Evolutionary conservation across 2,329 filamentous ascomycete genomes (phyloP).

Genomic region (Sarocladium brachiariae): DNA sequence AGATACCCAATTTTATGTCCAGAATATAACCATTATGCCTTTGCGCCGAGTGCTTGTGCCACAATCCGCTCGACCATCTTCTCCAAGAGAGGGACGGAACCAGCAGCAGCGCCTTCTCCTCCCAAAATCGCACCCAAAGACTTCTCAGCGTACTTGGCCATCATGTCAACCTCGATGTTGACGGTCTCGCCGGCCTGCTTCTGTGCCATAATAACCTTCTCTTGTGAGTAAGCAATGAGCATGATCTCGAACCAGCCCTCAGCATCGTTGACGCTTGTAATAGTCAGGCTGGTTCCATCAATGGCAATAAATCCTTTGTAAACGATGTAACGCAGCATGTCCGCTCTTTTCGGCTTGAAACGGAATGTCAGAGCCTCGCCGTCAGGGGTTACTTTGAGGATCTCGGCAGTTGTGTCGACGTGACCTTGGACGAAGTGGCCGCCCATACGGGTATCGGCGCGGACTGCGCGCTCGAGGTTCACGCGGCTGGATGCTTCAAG

Average conservation of each 20-base stretch:
- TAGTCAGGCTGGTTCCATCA: slow-evolving; percentile 88
- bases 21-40: slow-evolving; percentile 14
- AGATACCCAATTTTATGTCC: neutral
- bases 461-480: slow-evolving; percentile 91
- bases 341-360: slow-evolving; percentile 62
- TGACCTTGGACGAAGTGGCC: slow-evolving; percentile 98
- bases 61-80: slow-evolving; percentile 71
- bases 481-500: slow-evolving; percentile 61
- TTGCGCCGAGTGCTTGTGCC: slow-evolving; percentile 48
- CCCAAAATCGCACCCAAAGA: slow-evolving; percentile 68
- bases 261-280: slow-evolving; percentile 76
- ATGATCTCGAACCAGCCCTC: slow-evolving; percentile 91
- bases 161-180: slow-evolving; percentile 90
- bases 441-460: slow-evolving; percentile 88
- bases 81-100: slow-evolving; percentile 52
- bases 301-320: slow-evolving; percentile 95
- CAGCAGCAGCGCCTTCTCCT: slow-evolving; percentile 40
- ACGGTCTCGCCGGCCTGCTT: slow-evolving; percentile 77
- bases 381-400: slow-evolving; percentile 67
- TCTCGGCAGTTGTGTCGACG: slow-evolving; percentile 80
- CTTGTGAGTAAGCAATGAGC: slow-evolving; percentile 95
- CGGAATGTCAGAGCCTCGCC: slow-evolving; percentile 87
- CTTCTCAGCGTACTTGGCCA: slow-evolving; percentile 83
- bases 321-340: slow-evolving; percentile 78
- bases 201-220: slow-evolving; percentile 73